Conservation (phyloP, 768 basidiomycete genomes). For the Mycena vulgaris region DNA sequence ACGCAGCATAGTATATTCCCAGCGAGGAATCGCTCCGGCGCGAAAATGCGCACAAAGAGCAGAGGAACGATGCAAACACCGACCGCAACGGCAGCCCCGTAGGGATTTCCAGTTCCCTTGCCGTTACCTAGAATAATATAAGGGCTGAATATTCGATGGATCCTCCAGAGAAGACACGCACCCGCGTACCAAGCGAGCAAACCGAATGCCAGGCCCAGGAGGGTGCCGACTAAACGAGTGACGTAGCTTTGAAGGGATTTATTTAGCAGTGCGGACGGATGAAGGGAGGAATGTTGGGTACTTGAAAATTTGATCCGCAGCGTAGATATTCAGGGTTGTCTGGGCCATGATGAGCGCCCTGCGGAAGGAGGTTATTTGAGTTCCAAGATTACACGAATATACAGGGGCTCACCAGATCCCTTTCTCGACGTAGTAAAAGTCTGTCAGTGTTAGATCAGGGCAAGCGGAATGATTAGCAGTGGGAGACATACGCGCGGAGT, state of each 20-base stretch:
- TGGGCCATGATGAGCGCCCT: conserved; percentile 76
- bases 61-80: conserved; percentile 65
- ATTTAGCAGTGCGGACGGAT: neutral
- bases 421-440: conserved; percentile 60
- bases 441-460: conserved; percentile 40
- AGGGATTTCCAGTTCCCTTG: conserved; percentile 64
- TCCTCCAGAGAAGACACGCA: conserved; percentile 7
- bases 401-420: conserved; percentile 57
- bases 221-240: conserved; percentile 61
- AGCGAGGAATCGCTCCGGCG: conserved; percentile 57
- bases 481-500: conserved; percentile 56
- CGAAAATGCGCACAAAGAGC: conserved; percentile 63
- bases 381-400: neutral
- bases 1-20: conserved; percentile 56
- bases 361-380: neutral
- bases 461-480: neutral
- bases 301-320: conserved; percentile 72
- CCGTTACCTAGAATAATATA: conserved; percentile 50
- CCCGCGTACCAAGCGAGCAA: conserved; percentile 68
- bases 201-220: conserved; percentile 59
- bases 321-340: conserved; percentile 69
- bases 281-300: conserved; percentile 40
- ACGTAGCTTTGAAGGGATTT: conserved; percentile 52
- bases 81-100: conserved; percentile 64
- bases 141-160: too few relatives aligned